These are phyloP conservation scores for Tephrocybe sp. DNA, from an alignment of 768 basidiomycete species.

Conservation along the genomic window DNA sequence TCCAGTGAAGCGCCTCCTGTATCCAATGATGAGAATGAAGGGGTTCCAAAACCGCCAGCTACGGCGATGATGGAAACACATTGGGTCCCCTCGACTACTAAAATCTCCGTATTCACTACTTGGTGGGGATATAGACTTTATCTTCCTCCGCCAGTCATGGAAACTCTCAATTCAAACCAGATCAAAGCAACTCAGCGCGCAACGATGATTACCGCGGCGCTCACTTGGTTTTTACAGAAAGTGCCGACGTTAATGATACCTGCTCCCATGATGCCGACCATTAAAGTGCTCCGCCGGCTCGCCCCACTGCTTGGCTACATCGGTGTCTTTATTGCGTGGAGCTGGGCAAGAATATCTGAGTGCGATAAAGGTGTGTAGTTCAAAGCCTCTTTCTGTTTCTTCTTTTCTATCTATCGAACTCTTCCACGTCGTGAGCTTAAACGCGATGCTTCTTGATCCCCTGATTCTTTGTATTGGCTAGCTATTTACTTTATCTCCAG, in stretches of 20 bases:
- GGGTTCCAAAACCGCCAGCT: constrained; percentile 10
- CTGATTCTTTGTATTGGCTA: not conserved
- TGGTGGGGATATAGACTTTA: constrained; percentile 84
- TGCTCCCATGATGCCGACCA: constrained; percentile 52
- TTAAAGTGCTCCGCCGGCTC: constrained; percentile 57
- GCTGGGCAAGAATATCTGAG: constrained; percentile 64
- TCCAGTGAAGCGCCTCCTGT: constrained; percentile 32
- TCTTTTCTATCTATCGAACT: not conserved
- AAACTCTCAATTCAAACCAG: constrained; percentile 56
- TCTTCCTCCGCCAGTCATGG: constrained; percentile 74
- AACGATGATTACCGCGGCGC: constrained; percentile 69
- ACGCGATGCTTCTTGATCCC: not conserved
- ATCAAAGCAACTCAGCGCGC: constrained; percentile 72
- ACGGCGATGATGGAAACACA: constrained; percentile 28
- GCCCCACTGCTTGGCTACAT: constrained; percentile 69
- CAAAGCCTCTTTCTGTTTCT: not conserved
- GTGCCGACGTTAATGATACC: constrained; percentile 63
- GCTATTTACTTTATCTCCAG: constrained; percentile 31
- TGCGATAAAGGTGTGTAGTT: constrained; percentile 59
- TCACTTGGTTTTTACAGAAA: constrained; percentile 68
- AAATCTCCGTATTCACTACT: constrained; percentile 68
- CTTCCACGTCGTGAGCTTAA: constrained; percentile 1
- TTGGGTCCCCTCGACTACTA: constrained; percentile 75
- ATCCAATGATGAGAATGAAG: constrained; percentile 9
- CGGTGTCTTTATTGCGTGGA: constrained; percentile 76